phyloP scores from a whole-genome alignment of 2,329 filamentous ascomycete genomes.

The Exserohilum rostratum region DNA sequence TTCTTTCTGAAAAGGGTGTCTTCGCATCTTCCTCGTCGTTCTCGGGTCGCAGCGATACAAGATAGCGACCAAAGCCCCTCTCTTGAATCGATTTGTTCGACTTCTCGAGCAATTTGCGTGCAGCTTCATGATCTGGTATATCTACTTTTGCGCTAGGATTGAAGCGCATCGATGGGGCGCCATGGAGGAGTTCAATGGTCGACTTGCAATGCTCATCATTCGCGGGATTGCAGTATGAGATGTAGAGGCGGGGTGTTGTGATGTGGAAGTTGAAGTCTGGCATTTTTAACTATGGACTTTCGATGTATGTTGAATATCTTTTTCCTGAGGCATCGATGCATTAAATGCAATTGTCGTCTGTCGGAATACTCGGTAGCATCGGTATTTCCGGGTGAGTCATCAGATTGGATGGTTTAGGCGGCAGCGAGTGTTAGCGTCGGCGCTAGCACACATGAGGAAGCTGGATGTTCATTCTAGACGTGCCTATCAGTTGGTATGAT shows the following conservation, averaged over 20 bases:
- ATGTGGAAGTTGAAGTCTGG: constrained; percentile 62
- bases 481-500: background rate
- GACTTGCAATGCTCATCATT: constrained; percentile 25
- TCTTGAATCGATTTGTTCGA: constrained; percentile 11
- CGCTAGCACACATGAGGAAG: constrained; percentile 8
- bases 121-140: constrained; percentile 8
- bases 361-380: background rate
- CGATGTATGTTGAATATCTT: background rate
- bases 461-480: background rate
- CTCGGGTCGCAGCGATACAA: constrained; percentile 27
- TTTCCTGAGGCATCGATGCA: background rate
- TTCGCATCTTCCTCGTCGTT: background rate
- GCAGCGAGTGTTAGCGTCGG: background rate
- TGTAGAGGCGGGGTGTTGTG: constrained; percentile 58
- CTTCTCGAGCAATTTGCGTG: constrained; percentile 15
- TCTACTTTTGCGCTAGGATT: background rate
- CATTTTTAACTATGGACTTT: background rate
- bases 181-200: constrained; percentile 4
- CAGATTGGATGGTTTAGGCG: background rate
- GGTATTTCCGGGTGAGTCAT: constrained; percentile 6
- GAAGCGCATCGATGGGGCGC: background rate
- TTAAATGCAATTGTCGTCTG: background rate
- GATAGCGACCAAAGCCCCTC: constrained; percentile 36
- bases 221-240: constrained; percentile 24
- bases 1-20: constrained; percentile 1